Evolutionary conservation across 1,139 yeast genomes (phyloP).

Genomic region (Meyerozyma elateridarum): DNA sequence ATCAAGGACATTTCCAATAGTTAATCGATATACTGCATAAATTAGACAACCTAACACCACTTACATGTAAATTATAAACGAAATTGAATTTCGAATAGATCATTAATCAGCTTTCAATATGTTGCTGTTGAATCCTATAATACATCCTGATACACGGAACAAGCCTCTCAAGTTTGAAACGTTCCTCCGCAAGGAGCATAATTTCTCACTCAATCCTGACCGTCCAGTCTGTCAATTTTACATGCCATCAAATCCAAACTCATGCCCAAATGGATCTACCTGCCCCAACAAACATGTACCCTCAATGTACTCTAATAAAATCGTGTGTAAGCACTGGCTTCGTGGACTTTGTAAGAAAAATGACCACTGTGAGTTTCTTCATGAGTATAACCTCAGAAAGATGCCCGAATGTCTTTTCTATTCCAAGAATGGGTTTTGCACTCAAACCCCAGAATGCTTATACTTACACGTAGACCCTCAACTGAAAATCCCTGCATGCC

Average conservation of each 20-base stretch:
- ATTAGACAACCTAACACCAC: not conserved
- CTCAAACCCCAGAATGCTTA: conserved; percentile 92
- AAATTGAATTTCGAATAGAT: not conserved
- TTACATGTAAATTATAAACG: no score
- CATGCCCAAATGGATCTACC: conserved; percentile 78
- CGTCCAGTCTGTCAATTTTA: conserved; percentile 83
- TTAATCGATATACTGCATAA: not conserved
- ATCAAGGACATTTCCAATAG: no score
- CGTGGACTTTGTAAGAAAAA: conserved; percentile 96
- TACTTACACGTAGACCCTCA: conserved; percentile 90
- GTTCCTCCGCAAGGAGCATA: conserved; percentile 72
- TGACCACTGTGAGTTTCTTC: conserved; percentile 92
- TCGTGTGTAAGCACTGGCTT: conserved; percentile 96
- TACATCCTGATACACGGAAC: conserved; percentile 40
- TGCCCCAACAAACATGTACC: conserved; percentile 90
- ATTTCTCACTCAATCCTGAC: conserved; percentile 83
- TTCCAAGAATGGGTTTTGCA: conserved; percentile 85
- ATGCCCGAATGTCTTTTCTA: conserved; percentile 97
- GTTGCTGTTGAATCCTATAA: conserved; percentile 35
- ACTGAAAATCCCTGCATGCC: conserved; percentile 82
- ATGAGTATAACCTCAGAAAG: conserved; percentile 87
- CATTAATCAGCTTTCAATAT: conserved; percentile 15
- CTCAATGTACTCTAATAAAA: conserved; percentile 74
- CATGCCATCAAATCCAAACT: conserved; percentile 48
- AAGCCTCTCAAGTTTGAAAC: conserved; percentile 75